Conservation (phyloP, 768 basidiomycete genomes). For the Pleurotus djamor region DNA sequence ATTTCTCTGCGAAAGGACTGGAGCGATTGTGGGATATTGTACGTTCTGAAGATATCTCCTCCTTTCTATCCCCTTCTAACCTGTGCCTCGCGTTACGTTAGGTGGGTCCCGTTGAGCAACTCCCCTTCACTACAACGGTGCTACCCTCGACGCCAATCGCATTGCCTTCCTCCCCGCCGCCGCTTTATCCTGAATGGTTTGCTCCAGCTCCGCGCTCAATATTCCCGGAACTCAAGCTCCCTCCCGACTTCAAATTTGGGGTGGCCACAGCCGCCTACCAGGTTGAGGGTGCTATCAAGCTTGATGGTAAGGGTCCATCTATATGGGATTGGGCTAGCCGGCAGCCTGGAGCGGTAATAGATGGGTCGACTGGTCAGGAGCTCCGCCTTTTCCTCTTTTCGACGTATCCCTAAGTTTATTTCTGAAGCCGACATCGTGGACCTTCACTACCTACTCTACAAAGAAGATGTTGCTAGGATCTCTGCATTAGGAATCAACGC, state of each 20-base stretch:
- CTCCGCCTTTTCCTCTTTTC: not conserved
- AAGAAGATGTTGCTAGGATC: constrained; percentile 47
- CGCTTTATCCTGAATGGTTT: constrained; percentile 45
- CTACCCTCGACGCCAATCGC: constrained; percentile 30
- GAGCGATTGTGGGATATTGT: constrained; percentile 41
- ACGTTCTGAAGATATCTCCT: constrained; percentile 3
- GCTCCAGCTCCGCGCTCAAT: constrained; percentile 40
- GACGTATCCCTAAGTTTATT: not conserved
- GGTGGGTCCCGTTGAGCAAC: constrained; percentile 41
- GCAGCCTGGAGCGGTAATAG: constrained; percentile 36
- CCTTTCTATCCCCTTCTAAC: not conserved
- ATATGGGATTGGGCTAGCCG: constrained; percentile 51
- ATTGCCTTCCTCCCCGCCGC: constrained; percentile 40
- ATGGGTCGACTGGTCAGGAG: constrained; percentile 39
- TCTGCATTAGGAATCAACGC: constrained; percentile 50
- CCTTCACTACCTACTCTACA: constrained; percentile 51
- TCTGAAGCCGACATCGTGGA: constrained; percentile 41
- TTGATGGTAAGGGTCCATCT: constrained; percentile 45
- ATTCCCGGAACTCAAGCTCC: constrained; percentile 40
- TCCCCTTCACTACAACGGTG: constrained; percentile 44
- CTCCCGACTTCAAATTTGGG: constrained; percentile 47
- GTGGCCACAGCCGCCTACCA: constrained; percentile 53
- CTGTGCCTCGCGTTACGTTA: constrained; percentile 9
- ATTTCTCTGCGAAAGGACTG: constrained; percentile 36
- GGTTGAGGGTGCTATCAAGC: constrained; percentile 50